A percentile compares a stretch with the other conserved stretches of the same genome.
These are phyloP conservation scores for Rhodotorula glutinis DNA, from an alignment of 1,284 basidiomycete species.

Conservation along the genomic window DNA sequence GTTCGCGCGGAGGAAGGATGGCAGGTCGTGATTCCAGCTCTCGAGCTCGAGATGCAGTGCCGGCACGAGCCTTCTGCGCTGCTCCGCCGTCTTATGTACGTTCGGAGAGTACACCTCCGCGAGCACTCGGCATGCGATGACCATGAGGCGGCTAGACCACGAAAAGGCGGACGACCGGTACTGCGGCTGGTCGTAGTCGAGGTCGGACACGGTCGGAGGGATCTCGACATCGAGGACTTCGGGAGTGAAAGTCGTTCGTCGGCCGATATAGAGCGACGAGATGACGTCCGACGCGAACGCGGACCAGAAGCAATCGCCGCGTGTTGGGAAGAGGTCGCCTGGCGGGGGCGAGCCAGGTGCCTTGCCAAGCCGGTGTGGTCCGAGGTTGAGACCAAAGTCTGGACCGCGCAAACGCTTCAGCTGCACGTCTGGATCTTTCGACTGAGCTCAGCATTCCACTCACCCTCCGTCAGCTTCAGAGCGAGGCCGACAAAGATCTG, in stretches of 20 bases:
- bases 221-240: slow-evolving; percentile 29
- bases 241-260: slow-evolving; percentile 21
- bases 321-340: slow-evolving; percentile 9
- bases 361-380: slow-evolving; percentile 24
- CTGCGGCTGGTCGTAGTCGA: slow-evolving; percentile 33
- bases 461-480: slow-evolving; percentile 21
- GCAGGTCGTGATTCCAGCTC: slow-evolving; percentile 35
- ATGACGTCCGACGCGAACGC: slow-evolving; percentile 19
- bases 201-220: slow-evolving; percentile 18
- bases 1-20: slow-evolving; percentile 26
- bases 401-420: not conserved
- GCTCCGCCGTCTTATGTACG: slow-evolving; percentile 11
- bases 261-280: slow-evolving; percentile 28
- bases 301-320: slow-evolving; percentile 30
- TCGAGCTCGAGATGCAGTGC: slow-evolving; percentile 38
- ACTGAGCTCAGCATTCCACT: not conserved
- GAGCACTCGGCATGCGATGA: slow-evolving; percentile 27
- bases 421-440: not conserved
- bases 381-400: slow-evolving; percentile 37
- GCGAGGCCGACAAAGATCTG: slow-evolving; percentile 27
- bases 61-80: slow-evolving; percentile 24
- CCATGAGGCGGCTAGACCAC: slow-evolving; percentile 24
- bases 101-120: slow-evolving; percentile 23
- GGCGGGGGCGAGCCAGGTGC: slow-evolving; percentile 4
- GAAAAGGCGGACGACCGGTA: slow-evolving; percentile 35